These are phyloP conservation scores for Fusarium sp. DNA, from an alignment of 2,329 filamentous ascomycete genomes.

Conservation along the genomic window DNA sequence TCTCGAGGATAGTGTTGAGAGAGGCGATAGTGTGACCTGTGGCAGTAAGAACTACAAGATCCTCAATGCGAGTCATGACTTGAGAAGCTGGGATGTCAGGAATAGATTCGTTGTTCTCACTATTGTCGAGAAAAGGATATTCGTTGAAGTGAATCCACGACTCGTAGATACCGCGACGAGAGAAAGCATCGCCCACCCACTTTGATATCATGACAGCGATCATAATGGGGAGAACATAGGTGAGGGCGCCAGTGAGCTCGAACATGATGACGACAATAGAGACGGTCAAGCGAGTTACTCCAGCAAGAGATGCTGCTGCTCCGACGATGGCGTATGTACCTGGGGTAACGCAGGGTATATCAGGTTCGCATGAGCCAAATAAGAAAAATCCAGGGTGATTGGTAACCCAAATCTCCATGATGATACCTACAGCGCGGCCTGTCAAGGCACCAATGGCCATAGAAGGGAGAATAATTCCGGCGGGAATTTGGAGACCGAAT, in stretches of 20 bases:
- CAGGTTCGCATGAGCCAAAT: constrained; percentile 84
- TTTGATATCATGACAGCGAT: constrained; percentile 98
- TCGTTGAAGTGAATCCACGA: constrained; percentile 97
- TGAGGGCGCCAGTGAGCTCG: constrained; percentile 93
- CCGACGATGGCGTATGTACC: constrained; percentile 97
- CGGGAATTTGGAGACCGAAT: constrained; percentile 93
- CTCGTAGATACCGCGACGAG: constrained; percentile 93
- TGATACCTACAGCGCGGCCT: constrained; percentile 87
- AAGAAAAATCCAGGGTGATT: constrained; percentile 80
- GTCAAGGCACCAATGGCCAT: constrained; percentile 95
- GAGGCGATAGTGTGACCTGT: constrained; percentile 86
- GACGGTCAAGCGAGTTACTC: constrained; percentile 95
- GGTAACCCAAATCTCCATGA: constrained; percentile 88
- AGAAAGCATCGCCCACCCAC: constrained; percentile 97
- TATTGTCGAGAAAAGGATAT: constrained; percentile 95
- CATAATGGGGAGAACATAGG: constrained; percentile 98
- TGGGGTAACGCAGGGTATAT: constrained; percentile 88
- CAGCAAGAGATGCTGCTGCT: constrained; percentile 91
- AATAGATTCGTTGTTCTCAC: constrained; percentile 76
- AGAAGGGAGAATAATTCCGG: constrained; percentile 93
- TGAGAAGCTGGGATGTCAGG: constrained; percentile 87
- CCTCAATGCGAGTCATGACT: constrained; percentile 92
- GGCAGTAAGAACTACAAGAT: constrained; percentile 87
- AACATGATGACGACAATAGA: constrained; percentile 99
- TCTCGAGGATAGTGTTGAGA: constrained; percentile 75